Evolutionary conservation across 768 basidiomycete genomes (phyloP).

Genomic region (Suillus cothurnatus): DNA sequence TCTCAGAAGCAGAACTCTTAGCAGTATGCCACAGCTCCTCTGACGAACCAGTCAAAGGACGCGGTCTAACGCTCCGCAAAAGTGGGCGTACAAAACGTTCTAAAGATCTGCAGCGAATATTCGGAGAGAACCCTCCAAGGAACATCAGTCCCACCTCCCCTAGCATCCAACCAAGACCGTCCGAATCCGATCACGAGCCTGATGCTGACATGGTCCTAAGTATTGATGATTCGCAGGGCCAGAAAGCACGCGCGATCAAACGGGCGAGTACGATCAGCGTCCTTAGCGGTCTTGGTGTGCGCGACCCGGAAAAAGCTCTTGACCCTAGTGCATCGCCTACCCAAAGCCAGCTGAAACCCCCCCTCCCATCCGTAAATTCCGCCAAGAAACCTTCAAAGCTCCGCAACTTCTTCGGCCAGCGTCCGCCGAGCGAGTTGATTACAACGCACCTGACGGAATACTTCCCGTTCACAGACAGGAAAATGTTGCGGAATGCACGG

Average conservation of each 20-base stretch:
- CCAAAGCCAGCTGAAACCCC: conserved; percentile 23
- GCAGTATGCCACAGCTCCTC: conserved; percentile 81
- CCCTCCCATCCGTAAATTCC: conserved; percentile 11
- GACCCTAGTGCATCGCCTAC: conserved; percentile 59
- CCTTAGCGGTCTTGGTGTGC: conserved; percentile 90
- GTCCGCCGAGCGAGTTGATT: conserved; percentile 96
- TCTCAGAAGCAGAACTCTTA: conserved; percentile 81
- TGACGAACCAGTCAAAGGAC: conserved; percentile 77
- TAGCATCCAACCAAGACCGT: conserved; percentile 19
- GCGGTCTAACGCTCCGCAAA: conserved; percentile 74
- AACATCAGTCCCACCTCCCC: conserved; percentile 41
- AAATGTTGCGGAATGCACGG: conserved; percentile 84
- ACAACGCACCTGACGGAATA: conserved; percentile 92
- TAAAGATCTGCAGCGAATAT: conserved; percentile 46
- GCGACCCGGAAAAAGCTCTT: conserved; percentile 69
- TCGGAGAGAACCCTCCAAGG: conserved; percentile 46
- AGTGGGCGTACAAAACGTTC: conserved; percentile 43
- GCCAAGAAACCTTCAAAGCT: conserved; percentile 65
- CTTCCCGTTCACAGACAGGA: conserved; percentile 94
- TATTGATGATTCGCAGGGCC: conserved; percentile 28
- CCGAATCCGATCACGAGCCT: conserved; percentile 38
- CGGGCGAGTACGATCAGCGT: conserved; percentile 95
- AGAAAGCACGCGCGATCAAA: conserved; percentile 45
- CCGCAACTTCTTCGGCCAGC: conserved; percentile 97
- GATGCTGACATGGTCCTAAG: conserved; percentile 33